These are phyloP conservation scores for Candida sanyaensis DNA, from an alignment of 1,139 yeast genomes.

Conservation along the genomic window DNA sequence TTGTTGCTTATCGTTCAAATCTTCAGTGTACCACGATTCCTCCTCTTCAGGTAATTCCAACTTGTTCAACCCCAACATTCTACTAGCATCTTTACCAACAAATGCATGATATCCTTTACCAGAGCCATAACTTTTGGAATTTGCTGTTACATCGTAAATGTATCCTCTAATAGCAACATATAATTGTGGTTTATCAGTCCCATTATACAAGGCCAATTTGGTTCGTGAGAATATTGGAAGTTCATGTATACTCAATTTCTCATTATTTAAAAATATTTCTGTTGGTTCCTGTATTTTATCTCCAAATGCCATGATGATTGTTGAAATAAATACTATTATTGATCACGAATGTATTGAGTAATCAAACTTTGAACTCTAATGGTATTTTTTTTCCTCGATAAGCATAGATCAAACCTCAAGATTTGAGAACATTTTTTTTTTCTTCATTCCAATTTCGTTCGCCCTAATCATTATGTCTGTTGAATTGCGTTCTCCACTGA, in stretches of 20 bases:
- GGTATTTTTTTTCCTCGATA: too few relatives aligned
- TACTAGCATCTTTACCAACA: constrained; percentile 76
- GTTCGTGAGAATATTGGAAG: constrained; percentile 38
- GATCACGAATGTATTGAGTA: neutral
- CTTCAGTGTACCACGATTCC: constrained; percentile 48
- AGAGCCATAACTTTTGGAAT: constrained; percentile 69
- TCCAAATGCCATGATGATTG: constrained; percentile 9
- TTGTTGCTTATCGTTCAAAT: constrained; percentile 51
- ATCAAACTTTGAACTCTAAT: too few relatives aligned
- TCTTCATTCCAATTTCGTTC: too few relatives aligned
- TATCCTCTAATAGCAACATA: constrained; percentile 76
- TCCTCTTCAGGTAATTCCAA: constrained; percentile 24
- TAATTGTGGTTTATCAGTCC: constrained; percentile 36
- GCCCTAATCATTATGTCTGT: too few relatives aligned
- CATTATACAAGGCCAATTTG: constrained; percentile 37
- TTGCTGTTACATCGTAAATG: constrained; percentile 74
- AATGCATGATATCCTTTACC: constrained; percentile 72
- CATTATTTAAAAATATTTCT: constrained; percentile 26
- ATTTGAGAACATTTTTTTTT: too few relatives aligned
- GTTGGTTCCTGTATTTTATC: constrained; percentile 13
- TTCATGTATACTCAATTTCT: constrained; percentile 20
- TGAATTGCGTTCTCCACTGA: too few relatives aligned
- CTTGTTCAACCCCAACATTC: constrained; percentile 57
- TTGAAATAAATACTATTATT: neutral
- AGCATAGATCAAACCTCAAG: too few relatives aligned